Evolutionary conservation across 176 grass and related monocot species (phyloP).

Genomic region (Phragmites australis): DNA sequence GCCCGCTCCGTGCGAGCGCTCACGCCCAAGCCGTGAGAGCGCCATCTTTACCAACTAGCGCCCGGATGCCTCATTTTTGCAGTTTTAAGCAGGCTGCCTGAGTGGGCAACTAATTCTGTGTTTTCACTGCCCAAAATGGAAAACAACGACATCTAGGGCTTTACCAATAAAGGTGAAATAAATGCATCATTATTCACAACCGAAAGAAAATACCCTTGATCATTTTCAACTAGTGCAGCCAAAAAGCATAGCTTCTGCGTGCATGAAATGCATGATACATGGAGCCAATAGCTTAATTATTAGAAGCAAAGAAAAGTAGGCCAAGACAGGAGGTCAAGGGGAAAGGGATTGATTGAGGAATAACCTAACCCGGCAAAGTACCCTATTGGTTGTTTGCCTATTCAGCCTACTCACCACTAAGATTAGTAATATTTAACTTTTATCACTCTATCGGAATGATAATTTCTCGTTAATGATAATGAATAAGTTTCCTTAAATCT

Average conservation of each 20-base stretch:
- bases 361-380: conserved; percentile 23
- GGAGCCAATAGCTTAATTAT: neutral
- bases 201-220: neutral
- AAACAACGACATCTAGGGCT: too few relatives aligned
- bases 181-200: neutral
- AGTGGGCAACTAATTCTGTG: neutral
- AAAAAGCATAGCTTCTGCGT: neutral
- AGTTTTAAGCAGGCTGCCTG: neutral
- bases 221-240: neutral
- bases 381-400: neutral
- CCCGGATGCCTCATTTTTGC: too few relatives aligned
- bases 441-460: too few relatives aligned
- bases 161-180: neutral
- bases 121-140: too few relatives aligned
- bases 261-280: neutral
- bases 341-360: conserved; percentile 18
- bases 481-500: too few relatives aligned
- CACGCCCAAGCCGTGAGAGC: too few relatives aligned
- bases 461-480: too few relatives aligned
- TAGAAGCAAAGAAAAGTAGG: conserved; percentile 22
- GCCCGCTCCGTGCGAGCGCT: too few relatives aligned
- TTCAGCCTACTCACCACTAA: conserved; percentile 7
- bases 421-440: too few relatives aligned
- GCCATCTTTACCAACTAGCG: too few relatives aligned
- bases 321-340: neutral